These are phyloP conservation scores for Rhodotorula diobovata DNA, from an alignment of 768 basidiomycete species.

Conservation along the genomic window DNA sequence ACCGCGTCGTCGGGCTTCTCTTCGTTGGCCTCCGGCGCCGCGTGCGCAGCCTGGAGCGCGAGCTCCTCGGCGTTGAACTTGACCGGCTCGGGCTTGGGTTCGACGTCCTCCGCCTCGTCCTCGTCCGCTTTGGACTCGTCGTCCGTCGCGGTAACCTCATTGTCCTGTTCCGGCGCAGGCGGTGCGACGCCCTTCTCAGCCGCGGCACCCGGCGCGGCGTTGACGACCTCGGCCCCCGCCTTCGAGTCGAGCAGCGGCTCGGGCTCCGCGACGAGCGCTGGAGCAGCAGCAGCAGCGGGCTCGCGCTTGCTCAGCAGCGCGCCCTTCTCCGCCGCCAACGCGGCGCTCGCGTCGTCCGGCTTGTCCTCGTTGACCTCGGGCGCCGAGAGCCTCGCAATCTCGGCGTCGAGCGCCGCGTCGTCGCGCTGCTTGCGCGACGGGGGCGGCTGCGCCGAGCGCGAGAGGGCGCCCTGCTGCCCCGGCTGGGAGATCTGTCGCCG, in stretches of 20 bases:
- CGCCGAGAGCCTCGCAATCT: not conserved
- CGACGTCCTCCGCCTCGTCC: not conserved
- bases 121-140: not conserved
- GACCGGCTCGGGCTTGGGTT: not conserved
- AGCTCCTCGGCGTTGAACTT: not conserved
- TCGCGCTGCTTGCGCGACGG: not conserved
- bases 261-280: too few species aligned
- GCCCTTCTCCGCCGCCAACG: not conserved
- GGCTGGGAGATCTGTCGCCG: slow-evolving; percentile 16
- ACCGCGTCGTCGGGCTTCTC: slow-evolving; percentile 7
- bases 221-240: slow-evolving; percentile 7
- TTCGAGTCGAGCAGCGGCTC: slow-evolving; percentile 4
- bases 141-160: too few species aligned
- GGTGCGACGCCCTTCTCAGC: not conserved
- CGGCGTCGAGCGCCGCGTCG: not conserved
- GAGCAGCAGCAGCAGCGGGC: too few species aligned
- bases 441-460: not conserved
- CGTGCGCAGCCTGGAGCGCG: not conserved
- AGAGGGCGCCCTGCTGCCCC: not conserved
- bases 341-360: not conserved
- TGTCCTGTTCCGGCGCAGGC: too few species aligned
- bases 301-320: not conserved
- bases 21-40: not conserved
- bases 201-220: not conserved
- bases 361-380: slow-evolving; percentile 1